A percentile compares a stretch with the other conserved stretches of the same genome.
Evolutionary conservation across 2,329 filamentous ascomycete species (phyloP).

Genomic region (Tolypocladium capitatum): DNA sequence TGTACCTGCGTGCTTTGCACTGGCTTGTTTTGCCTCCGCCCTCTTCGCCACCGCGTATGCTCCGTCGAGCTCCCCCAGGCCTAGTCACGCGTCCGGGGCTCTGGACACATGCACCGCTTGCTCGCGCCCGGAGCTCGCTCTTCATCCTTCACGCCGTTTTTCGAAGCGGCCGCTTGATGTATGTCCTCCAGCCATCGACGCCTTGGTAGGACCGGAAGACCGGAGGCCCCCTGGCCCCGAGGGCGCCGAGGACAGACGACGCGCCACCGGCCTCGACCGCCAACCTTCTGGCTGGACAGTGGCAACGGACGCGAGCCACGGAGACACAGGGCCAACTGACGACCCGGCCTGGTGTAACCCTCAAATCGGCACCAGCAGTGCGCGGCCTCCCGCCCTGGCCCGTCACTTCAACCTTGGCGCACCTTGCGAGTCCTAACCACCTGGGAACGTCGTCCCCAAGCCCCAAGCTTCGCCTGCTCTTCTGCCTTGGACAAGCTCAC

Average conservation of each 20-base stretch:
- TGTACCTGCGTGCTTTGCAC: background rate
- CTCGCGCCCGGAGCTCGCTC: background rate
- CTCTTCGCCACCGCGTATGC: too few species aligned
- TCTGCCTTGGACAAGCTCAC: background rate
- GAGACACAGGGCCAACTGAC: background rate
- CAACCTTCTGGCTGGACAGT: background rate
- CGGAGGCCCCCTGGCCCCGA: background rate
- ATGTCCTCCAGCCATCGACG: background rate
- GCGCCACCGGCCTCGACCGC: background rate
- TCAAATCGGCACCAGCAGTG: background rate
- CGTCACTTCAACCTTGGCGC: background rate
- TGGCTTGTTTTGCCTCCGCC: too few species aligned
- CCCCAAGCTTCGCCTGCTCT: background rate
- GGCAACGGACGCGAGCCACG: background rate
- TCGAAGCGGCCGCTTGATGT: background rate
- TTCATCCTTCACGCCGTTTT: background rate
- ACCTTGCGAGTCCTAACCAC: background rate
- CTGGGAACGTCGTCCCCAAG: background rate
- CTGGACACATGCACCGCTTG: background rate
- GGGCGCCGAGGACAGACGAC: background rate
- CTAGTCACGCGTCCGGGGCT: too few species aligned
- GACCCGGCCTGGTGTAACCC: constrained; percentile 1
- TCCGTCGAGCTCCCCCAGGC: background rate
- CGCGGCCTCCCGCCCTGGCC: background rate
- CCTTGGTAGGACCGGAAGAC: background rate